Conservation (phyloP, 2,329 filamentous ascomycete genomes). For the Orbilia quercus region DNA sequence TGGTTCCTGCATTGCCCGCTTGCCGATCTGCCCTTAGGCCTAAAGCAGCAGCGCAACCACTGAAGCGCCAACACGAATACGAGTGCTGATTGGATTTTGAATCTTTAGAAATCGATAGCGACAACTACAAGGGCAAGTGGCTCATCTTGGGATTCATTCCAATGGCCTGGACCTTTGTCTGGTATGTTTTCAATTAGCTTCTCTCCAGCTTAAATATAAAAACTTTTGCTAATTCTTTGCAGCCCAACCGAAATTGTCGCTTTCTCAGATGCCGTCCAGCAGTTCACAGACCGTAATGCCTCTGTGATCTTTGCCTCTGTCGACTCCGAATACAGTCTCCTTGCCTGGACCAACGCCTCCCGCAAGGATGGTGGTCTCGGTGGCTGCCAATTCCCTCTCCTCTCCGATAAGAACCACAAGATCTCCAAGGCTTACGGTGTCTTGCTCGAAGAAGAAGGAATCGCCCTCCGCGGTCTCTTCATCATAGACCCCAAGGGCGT, state of each 20-base stretch:
- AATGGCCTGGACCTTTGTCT: conserved; percentile 76
- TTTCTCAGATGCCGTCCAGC: conserved; percentile 72
- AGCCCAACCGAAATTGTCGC: conserved; percentile 69
- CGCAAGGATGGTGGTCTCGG: conserved; percentile 73
- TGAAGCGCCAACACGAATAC: conserved; percentile 25
- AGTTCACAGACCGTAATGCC: conserved; percentile 71
- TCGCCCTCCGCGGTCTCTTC: conserved; percentile 73
- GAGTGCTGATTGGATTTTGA: conserved; percentile 6
- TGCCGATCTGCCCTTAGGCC: conserved; percentile 27
- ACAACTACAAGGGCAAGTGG: conserved; percentile 67
- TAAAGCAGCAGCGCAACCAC: conserved; percentile 30
- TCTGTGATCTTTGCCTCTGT: conserved; percentile 72
- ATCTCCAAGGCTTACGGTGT: conserved; percentile 73
- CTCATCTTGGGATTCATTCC: conserved; percentile 75
- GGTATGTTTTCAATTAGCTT: conserved; percentile 60
- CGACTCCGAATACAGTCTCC: conserved; percentile 70
- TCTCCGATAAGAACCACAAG: conserved; percentile 72
- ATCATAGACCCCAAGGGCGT: conserved; percentile 74
- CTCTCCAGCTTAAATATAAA: no score
- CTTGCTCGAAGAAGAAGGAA: conserved; percentile 72
- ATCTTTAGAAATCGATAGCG: conserved; percentile 60
- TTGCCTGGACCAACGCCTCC: conserved; percentile 71
- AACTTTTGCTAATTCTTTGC: conserved; percentile 56
- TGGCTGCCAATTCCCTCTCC: conserved; percentile 71
- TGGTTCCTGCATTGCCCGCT: conserved; percentile 53